Percentiles rank a stretch among this genome's conserved stretches.
phyloP scores from a whole-genome alignment of 768 basidiomycete species.

The Suillus subluteus region DNA sequence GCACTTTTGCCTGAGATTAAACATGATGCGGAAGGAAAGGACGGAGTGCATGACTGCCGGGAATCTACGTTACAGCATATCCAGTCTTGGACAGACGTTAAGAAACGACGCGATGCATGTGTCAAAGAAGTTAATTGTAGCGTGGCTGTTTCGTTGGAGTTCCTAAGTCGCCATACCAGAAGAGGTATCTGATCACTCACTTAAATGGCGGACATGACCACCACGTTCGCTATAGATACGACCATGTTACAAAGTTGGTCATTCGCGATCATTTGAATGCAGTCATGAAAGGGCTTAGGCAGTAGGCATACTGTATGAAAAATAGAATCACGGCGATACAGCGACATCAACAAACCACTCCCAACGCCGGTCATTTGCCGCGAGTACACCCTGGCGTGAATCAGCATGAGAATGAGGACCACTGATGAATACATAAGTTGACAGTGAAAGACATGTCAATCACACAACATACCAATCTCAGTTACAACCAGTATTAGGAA shows the following conservation, averaged over 20 bases:
- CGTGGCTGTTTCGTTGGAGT: neutral
- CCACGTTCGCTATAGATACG: constrained; percentile 5
- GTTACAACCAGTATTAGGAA: constrained; percentile 3
- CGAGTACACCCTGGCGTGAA: neutral
- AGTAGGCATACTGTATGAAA: constrained; percentile 7
- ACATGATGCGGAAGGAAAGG: constrained; percentile 13
- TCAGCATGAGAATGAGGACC: constrained; percentile 3
- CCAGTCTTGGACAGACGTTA: neutral
- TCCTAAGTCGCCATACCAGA: neutral
- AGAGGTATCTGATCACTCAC: neutral
- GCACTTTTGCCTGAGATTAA: constrained; percentile 11
- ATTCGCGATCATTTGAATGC: neutral
- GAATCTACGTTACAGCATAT: constrained; percentile 2
- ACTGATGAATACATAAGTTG: neutral
- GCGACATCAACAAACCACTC: neutral
- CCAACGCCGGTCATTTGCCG: neutral
- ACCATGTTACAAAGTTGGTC: neutral
- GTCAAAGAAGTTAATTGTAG: constrained; percentile 11
- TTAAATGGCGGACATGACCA: neutral
- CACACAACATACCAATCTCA: neutral
- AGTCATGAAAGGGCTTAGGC: neutral
- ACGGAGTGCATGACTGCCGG: constrained; percentile 9
- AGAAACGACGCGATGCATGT: neutral
- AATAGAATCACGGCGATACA: constrained; percentile 13
- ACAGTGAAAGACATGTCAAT: too few relatives aligned